Percentiles rank a stretch among this genome's conserved stretches.
phyloP scores from a whole-genome alignment of 2,329 filamentous ascomycete species.

The Cercospora janseana region DNA sequence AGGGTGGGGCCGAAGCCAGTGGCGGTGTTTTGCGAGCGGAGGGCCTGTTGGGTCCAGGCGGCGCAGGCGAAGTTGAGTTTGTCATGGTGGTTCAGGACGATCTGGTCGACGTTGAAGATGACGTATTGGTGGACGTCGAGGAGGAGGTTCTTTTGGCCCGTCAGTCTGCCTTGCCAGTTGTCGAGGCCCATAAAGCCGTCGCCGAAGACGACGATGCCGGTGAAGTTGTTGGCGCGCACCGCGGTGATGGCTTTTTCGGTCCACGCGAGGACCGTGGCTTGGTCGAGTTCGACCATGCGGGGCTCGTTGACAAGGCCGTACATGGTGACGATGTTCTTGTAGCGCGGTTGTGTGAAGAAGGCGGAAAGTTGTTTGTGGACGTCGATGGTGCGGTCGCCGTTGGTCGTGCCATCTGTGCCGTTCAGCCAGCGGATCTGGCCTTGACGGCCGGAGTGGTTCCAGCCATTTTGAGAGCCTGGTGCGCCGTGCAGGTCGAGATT shows the following conservation, averaged over 20 bases:
- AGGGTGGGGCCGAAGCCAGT: slow-evolving; percentile 90
- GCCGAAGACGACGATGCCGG: slow-evolving; percentile 74
- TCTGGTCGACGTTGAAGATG: slow-evolving; percentile 90
- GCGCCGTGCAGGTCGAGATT: slow-evolving; percentile 92
- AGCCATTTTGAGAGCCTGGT: slow-evolving; percentile 92
- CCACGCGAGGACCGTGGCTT: slow-evolving; percentile 71
- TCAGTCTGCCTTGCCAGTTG: slow-evolving; percentile 85
- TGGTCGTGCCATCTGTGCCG: slow-evolving; percentile 76
- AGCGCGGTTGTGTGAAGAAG: slow-evolving; percentile 92
- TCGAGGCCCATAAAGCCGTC: slow-evolving; percentile 90
- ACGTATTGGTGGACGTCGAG: slow-evolving; percentile 99
- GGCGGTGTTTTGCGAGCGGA: slow-evolving; percentile 66
- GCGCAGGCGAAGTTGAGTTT: slow-evolving; percentile 86
- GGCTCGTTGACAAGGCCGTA: slow-evolving; percentile 96
- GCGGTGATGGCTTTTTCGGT: slow-evolving; percentile 69
- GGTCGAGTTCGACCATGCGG: slow-evolving; percentile 68
- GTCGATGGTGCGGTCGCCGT: slow-evolving; percentile 78
- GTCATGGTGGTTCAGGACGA: slow-evolving; percentile 73
- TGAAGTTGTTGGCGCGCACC: slow-evolving; percentile 73
- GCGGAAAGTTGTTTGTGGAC: slow-evolving; percentile 81
- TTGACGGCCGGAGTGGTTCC: slow-evolving; percentile 89
- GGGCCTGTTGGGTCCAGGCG: slow-evolving; percentile 79
- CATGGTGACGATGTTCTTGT: slow-evolving; percentile 86
- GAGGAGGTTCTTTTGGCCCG: slow-evolving; percentile 68
- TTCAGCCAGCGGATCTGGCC: slow-evolving; percentile 85